Evolutionary conservation across 345 rosid genomes (phyloP).

Genomic region (Eutrema japonicum): DNA sequence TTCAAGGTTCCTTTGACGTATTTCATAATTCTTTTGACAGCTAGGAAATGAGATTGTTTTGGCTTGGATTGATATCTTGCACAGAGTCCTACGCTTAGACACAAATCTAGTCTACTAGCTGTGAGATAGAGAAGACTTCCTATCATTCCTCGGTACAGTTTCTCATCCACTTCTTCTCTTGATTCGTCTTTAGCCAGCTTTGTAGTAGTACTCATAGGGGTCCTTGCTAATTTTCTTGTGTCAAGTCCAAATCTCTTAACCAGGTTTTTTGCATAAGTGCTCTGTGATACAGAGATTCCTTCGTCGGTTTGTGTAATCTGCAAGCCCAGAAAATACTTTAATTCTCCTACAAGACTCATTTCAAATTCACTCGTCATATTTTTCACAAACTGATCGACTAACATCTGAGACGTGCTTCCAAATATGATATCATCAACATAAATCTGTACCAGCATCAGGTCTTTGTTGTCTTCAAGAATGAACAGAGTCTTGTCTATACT

Average conservation of each 20-base stretch:
- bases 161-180: too few relatives aligned
- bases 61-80: neutral
- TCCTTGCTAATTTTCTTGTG: neutral
- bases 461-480: too few relatives aligned
- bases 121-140: neutral
- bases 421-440: too few relatives aligned
- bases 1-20: too few relatives aligned
- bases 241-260: neutral
- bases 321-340: neutral
- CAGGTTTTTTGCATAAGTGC: neutral
- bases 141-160: too few relatives aligned
- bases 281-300: neutral
- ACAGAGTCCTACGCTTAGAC: neutral
- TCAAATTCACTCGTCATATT: neutral
- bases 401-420: too few relatives aligned
- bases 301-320: neutral
- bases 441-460: too few relatives aligned
- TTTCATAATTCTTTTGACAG: too few relatives aligned
- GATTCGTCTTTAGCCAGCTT: neutral
- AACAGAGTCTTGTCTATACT: too few relatives aligned
- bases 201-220: neutral
- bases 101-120: neutral
- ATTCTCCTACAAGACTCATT: neutral
- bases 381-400: neutral
- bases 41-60: neutral